A percentile compares a stretch with the other conserved stretches of the same genome.
These are phyloP conservation scores for Kwoniella sp. DNA, from an alignment of 768 basidiomycete species.

Conservation along the genomic window DNA sequence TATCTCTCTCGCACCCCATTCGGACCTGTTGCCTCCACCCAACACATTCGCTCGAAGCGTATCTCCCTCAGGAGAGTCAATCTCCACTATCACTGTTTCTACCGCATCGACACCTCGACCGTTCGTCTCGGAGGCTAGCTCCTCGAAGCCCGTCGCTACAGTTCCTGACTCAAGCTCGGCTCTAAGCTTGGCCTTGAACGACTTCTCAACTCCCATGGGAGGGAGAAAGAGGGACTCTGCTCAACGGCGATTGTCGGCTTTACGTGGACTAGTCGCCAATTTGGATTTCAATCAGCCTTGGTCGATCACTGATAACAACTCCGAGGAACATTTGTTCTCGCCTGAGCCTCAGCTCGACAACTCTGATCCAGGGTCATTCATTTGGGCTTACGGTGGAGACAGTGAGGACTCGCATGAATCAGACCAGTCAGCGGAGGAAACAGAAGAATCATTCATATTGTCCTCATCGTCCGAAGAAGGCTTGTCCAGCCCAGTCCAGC, in stretches of 20 bases:
- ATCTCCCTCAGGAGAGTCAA: conserved; percentile 39
- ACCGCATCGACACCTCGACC: conserved; percentile 37
- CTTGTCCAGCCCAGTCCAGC: conserved; percentile 6
- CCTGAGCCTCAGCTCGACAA: conserved; percentile 6
- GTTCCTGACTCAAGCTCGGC: conserved; percentile 6
- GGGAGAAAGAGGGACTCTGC: conserved; percentile 42
- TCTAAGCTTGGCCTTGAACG: conserved; percentile 4
- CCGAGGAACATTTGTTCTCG: conserved; percentile 17
- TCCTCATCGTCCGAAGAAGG: conserved; percentile 14
- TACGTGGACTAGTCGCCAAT: conserved; percentile 45
- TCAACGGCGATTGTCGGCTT: conserved; percentile 40
- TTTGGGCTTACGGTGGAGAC: conserved; percentile 26
- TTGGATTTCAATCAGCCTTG: conserved; percentile 50
- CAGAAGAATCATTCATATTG: conserved; percentile 20
- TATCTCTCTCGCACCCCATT: conserved; percentile 16
- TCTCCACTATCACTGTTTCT: conserved; percentile 34
- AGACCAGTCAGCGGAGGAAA: background rate
- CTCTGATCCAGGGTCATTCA: conserved; percentile 6
- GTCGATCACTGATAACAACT: conserved; percentile 18
- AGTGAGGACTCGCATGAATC: background rate
- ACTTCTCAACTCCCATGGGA: conserved; percentile 15
- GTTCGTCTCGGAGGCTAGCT: conserved; percentile 5
- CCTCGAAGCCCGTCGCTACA: background rate
- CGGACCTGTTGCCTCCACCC: conserved; percentile 31
- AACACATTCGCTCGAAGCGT: conserved; percentile 22